Base-by-base conservation (phyloP, 345 rosid species). In the Eucalyptus pauciflora region DNA sequence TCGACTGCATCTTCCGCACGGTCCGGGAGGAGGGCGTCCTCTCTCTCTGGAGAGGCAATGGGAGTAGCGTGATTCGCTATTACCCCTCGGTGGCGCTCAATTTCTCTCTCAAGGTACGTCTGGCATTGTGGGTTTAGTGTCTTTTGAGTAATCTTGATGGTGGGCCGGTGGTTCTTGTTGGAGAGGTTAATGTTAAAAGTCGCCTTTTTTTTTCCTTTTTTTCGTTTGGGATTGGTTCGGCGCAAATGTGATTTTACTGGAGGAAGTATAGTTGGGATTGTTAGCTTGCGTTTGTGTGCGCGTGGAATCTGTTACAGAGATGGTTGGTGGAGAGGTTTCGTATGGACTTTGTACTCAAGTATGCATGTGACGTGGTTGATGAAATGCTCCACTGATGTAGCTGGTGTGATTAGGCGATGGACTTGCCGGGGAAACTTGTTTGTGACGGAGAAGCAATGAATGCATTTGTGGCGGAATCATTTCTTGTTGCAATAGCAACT, bases 1-100 rank as follows among this genome's bases (percentile, higher is more conserved):
- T 95, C 54, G 99, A 98, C 94, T 95, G 97, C 89, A 96, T 98
- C 89, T 91, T 88, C 90, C 97, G 98, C 29, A 98, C 97, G 1
- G 94, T 97, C 20, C 93, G 93, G 49, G 99, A 98, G 92, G 99
- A 98, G 89, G 99, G 99, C 10, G 87, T 94, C 88, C 90, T 95
- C 11, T 98, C 99, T 54, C 92, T 98, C 8, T 98, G 99, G 99
- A 94, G 99, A 92, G 99, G 99, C 92, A 98, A 98, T 89, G 99
- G 98, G 49, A 98, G 96, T 87, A 94, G 98, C 86, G 98, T 98
- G 37, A 94, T 98, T 85, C 95, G 99, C 31, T 94, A 98, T 93
- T 97, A 98, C 88, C 99, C 99, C 86, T 98, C 99, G 4, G 99
- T 97, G 16, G 99, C 99, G 60, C 97, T 97, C 88, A 98, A 98